Percentiles rank a stretch among this genome's conserved stretches.
phyloP scores from a whole-genome alignment of 306 rosid species.

The Fragaria nilgerrensis region DNA sequence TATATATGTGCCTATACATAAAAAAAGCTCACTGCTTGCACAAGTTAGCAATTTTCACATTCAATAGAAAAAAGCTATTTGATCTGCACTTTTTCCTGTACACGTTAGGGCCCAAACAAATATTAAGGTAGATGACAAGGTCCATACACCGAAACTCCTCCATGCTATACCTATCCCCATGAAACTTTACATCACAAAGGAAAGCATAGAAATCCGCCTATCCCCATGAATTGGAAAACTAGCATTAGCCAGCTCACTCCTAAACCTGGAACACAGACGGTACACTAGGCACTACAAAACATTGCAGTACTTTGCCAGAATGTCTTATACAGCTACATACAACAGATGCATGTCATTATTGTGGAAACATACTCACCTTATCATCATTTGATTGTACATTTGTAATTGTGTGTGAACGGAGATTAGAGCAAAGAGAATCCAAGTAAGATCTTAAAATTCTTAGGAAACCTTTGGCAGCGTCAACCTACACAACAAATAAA shows the following conservation, averaged over 20 bases:
- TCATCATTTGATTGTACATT: slow-evolving; percentile 96
- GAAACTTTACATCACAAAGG: slow-evolving; percentile 1
- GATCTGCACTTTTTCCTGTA: neutral
- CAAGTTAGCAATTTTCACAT: neutral
- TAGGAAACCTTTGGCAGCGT: slow-evolving; percentile 85
- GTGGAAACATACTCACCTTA: slow-evolving; percentile 57
- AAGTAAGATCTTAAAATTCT: slow-evolving; percentile 69
- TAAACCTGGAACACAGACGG: neutral
- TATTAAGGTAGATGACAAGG: neutral
- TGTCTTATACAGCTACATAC: neutral
- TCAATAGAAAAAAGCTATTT: neutral
- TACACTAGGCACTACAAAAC: neutral
- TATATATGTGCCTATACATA: slow-evolving; percentile 4
- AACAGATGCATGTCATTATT: neutral
- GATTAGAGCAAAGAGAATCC: slow-evolving; percentile 86
- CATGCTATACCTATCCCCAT: neutral
- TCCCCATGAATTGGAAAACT: neutral
- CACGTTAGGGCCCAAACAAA: neutral
- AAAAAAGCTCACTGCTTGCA: neutral
- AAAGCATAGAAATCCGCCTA: neutral
- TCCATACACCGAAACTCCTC: slow-evolving; percentile 8
- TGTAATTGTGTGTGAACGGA: slow-evolving; percentile 95
- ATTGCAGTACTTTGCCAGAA: neutral
- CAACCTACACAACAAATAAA: slow-evolving; percentile 43
- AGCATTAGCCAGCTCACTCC: neutral